Evolutionary conservation across 2,329 filamentous ascomycete species (phyloP), one percentile per base, ranked within the genome.

Genomic region (Colletotrichum sp.): DNA sequence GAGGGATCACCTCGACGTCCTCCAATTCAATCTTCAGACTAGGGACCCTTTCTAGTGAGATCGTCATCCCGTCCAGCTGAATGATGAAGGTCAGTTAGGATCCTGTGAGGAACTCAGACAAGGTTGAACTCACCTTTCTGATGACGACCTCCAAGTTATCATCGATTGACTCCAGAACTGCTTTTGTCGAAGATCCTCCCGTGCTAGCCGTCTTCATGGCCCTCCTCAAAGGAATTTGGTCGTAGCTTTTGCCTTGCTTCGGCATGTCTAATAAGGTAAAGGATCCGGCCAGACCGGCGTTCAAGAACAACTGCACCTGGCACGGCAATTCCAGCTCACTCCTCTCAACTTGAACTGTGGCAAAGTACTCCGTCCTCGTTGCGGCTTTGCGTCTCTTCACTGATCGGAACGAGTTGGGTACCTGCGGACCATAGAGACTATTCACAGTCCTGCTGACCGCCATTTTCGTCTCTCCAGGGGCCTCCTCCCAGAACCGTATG

Each of bases 361-460:
- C 80, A 34, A 81, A 81, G 78, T 83, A 86, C 77, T 85, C 81
- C 38, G 24, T 59, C 18, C 16, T 61, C 21, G 18, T 21, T 21
- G 29, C 54, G 11, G 47, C 63, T 31, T 63, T 67, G 13, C 57
- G 66, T 21, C 27, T 59, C 58, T 31, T 70, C 27, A 13, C 36
- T 62, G 16, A 6, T 64, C 36, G 38, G 38, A 4, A 24, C 27
- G 38, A 59, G 4, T 2, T 81, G n/a, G 33, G 43, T 11, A 67
- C 29, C 24, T 13, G 66, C 12, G 73, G 73, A 7, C 73, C 80
- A 76, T 88, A 88, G 5, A 95, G 81, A 1, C 82, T 86, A 71
- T 90, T 86, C 15, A 94, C 88, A 6, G 91, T 88, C 1, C 82
- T 86, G 71, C 90, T 86, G 15, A 94, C 88, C 8, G 91, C 88